Conservation (phyloP, 2,329 filamentous ascomycete genomes). For the Thielaviopsis cerberus region DNA sequence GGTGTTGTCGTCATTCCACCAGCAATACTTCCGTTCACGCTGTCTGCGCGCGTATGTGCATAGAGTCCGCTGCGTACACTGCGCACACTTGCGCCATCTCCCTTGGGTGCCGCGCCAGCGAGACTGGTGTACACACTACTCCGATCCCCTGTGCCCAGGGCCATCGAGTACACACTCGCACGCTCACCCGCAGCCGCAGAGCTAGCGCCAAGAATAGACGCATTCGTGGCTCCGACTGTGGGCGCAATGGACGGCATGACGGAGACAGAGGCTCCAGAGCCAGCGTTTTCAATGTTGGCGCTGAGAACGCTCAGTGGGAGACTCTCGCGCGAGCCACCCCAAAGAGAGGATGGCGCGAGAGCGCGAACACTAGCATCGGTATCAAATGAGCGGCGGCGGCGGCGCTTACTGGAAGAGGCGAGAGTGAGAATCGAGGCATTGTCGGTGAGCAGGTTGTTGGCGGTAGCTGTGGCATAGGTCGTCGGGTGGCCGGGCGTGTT, state of each 20-base stretch:
- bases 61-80: constrained; percentile 58
- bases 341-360: constrained; percentile 64
- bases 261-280: background rate
- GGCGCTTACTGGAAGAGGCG: constrained; percentile 63
- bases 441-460: constrained; percentile 65
- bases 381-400: constrained; percentile 61
- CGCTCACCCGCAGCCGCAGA: constrained; percentile 35
- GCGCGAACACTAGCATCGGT: constrained; percentile 74
- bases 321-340: constrained; percentile 64
- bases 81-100: constrained; percentile 58
- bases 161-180: constrained; percentile 66
- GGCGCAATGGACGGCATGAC: constrained; percentile 6
- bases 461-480: constrained; percentile 60
- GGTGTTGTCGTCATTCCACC: constrained; percentile 38
- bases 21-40: constrained; percentile 54
- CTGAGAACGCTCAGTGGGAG: constrained; percentile 63
- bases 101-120: constrained; percentile 16
- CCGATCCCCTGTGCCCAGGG: constrained; percentile 26
- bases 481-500: constrained; percentile 35
- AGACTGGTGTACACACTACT: constrained; percentile 60
- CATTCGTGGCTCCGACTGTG: constrained; percentile 12
- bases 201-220: constrained; percentile 10
- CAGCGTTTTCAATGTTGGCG: constrained; percentile 39
- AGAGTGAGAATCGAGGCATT: constrained; percentile 74
- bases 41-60: constrained; percentile 65